Conservation (phyloP, 345 rosid genomes). For the Lumnitzera littorea region DNA sequence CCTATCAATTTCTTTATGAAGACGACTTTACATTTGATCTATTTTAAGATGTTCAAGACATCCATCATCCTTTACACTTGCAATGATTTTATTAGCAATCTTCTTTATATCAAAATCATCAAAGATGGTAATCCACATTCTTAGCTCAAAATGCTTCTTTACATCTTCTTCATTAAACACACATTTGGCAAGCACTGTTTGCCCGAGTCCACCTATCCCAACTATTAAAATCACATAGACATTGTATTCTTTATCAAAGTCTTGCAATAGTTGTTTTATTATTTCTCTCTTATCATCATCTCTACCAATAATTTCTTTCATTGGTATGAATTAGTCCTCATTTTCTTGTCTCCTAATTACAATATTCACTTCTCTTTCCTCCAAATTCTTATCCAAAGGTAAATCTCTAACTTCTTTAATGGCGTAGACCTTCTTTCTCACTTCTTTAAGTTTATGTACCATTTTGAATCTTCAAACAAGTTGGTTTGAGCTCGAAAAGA, state of each 20-base stretch:
- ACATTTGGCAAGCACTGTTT: no score
- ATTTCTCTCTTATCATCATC: conserved; percentile 3
- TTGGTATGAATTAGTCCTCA: background rate
- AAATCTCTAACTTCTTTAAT: background rate
- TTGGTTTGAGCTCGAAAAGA: conserved; percentile 9
- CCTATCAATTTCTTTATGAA: background rate
- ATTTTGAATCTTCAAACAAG: background rate
- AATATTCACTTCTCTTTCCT: background rate
- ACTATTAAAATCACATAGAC: conserved; percentile 7
- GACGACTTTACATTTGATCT: background rate
- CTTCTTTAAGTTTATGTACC: background rate
- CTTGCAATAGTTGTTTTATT: background rate
- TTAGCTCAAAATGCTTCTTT: no score
- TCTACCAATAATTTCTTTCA: background rate
- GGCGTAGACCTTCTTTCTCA: background rate
- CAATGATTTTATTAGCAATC: no score
- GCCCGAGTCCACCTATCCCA: conserved; percentile 14
- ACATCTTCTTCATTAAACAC: no score
- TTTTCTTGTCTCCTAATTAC: background rate
- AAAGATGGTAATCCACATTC: no score
- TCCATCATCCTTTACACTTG: no score
- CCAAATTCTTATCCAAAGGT: background rate
- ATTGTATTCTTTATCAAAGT: background rate
- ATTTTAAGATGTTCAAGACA: no score
- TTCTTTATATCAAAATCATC: background rate